Percentiles rank a stretch among this genome's conserved stretches.
Evolutionary conservation across 2,329 filamentous ascomycete genomes (phyloP).

Genomic region (Diplodia corticola): DNA sequence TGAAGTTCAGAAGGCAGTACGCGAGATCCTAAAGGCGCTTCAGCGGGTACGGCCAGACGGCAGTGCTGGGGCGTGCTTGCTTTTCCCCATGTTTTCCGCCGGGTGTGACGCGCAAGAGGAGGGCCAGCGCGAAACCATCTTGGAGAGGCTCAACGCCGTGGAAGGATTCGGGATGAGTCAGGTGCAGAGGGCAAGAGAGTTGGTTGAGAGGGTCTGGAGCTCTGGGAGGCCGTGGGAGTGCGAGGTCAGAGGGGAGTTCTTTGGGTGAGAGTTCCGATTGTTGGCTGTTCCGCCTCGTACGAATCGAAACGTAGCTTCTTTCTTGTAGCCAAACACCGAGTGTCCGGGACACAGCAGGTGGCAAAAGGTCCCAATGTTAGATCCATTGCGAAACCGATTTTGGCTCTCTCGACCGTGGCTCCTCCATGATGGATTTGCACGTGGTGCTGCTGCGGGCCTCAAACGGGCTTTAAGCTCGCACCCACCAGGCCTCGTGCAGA

Average conservation of each 20-base stretch:
- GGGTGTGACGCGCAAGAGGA: conserved; percentile 68
- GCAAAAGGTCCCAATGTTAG: too few species aligned
- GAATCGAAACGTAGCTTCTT: too few species aligned
- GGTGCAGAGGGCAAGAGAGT: conserved; percentile 58
- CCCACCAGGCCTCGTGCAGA: background rate
- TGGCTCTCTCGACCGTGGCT: background rate
- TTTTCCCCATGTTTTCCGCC: conserved; percentile 83
- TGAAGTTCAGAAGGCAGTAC: conserved; percentile 64
- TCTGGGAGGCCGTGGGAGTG: conserved; percentile 68
- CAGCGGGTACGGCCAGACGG: conserved; percentile 64
- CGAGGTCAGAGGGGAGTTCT: conserved; percentile 66
- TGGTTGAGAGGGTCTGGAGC: conserved; percentile 71
- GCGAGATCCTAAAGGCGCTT: conserved; percentile 63
- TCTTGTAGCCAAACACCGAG: too few species aligned
- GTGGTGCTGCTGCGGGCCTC: background rate
- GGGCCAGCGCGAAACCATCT: conserved; percentile 59
- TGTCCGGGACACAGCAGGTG: too few species aligned
- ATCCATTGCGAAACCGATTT: too few species aligned
- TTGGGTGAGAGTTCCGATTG: conserved; percentile 49
- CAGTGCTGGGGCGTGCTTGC: conserved; percentile 70
- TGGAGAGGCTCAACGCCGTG: conserved; percentile 65
- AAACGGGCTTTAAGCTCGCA: background rate
- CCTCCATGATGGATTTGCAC: background rate
- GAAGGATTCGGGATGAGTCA: conserved; percentile 77
- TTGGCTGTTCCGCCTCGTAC: too few species aligned